Conservation (phyloP, 139 green algal species). For the Coelastrella sp. region DNA sequence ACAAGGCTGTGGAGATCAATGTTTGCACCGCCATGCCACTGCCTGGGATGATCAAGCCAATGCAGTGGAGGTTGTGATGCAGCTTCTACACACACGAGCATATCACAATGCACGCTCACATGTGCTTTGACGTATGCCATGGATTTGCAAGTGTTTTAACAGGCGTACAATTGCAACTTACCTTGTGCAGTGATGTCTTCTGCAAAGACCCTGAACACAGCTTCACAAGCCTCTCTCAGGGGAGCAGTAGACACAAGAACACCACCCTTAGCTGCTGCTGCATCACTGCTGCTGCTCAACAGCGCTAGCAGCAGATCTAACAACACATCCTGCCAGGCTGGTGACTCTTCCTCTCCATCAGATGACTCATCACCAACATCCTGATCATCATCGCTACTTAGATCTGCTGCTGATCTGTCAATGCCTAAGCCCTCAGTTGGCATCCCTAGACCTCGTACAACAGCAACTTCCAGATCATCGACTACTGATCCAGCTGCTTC, state of each 20-base stretch:
- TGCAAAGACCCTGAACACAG: conserved; percentile 64
- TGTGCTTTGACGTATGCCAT: neutral
- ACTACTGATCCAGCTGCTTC: conserved; percentile 55
- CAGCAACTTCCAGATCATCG: conserved; percentile 29
- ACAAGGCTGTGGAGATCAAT: neutral
- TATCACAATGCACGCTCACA: too few relatives aligned
- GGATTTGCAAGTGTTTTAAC: neutral
- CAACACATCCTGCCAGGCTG: conserved; percentile 80
- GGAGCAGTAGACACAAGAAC: conserved; percentile 69
- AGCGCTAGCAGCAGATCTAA: conserved; percentile 82
- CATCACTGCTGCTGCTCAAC: conserved; percentile 56
- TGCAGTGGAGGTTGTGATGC: conserved; percentile 40
- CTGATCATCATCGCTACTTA: conserved; percentile 32
- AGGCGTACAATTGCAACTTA: too few relatives aligned
- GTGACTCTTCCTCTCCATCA: conserved; percentile 9
- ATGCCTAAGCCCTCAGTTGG: neutral
- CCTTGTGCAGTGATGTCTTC: conserved; percentile 57
- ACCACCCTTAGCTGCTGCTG: neutral
- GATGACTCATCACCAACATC: conserved; percentile 26
- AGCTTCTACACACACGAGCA: too few relatives aligned
- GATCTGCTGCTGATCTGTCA: conserved; percentile 10
- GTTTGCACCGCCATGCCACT: conserved; percentile 39
- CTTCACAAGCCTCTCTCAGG: conserved; percentile 77
- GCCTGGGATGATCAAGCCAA: conserved; percentile 34
- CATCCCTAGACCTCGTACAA: conserved; percentile 13